Base-by-base conservation (phyloP, 2,329 filamentous ascomycete species). In the Coniochaeta sp. region DNA sequence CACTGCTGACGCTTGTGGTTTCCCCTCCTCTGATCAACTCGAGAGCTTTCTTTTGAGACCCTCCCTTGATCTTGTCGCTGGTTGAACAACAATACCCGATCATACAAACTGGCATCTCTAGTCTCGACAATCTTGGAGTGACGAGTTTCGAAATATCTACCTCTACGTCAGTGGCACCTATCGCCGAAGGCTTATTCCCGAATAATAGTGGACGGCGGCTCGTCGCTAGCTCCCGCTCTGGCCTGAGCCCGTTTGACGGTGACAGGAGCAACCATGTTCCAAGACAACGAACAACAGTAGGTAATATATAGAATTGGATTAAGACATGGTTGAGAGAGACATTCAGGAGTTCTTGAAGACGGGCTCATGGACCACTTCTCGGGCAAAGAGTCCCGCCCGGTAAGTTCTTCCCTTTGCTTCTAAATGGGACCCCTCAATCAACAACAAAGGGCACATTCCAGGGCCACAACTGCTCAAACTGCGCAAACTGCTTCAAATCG, bases 291-390 rank as follows among this genome's bases (percentile, higher is more conserved):
- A 26, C 20, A 24, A 26, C n/a, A n/a, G n/a, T n/a, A n/a, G n/a
- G n/a, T n/a, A n/a, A n/a, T n/a, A n/a, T n/a, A n/a, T n/a, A 42
- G 38, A 42, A 42, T n/a, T n/a, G n/a, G n/a, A n/a, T n/a, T n/a
- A n/a, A n/a, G n/a, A n/a, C n/a, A 77, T 76, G 74, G 69, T 66
- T 52, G 70, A 72, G 52, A 59, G 70, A 50, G 69, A 76, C 56
- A 71, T 78, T 33, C 66, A 76, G 40, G 68, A 69, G 55, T 64
- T 77, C 55, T 68, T 80, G 32, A 64, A 72, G 57, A 75, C 73
- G 57, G 77, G 77, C 51, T 76, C 73, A 52, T 80, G 75, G 61
- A 74, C 67, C 56, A 76, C 74, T 28, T 71, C 74, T 8, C 70
- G 76, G 56, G 67, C 70, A 32, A 68, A 62, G 55, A 67, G 63